phyloP scores from a whole-genome alignment of 306 rosid genomes.

The Ceratonia siliqua region DNA sequence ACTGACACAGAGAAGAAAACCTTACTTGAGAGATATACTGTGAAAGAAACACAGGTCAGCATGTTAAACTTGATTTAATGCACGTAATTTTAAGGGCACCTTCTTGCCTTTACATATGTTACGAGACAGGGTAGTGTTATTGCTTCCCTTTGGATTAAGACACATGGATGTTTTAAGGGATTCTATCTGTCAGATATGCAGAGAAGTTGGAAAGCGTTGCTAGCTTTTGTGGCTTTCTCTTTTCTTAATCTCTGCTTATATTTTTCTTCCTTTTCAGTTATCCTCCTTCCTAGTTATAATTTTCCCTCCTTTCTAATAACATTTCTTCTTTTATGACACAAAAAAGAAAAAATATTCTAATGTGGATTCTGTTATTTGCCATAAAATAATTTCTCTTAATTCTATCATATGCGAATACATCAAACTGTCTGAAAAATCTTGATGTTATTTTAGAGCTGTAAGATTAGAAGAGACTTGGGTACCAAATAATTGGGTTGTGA shows the following conservation, averaged over 20 bases:
- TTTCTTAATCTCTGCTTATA: neutral
- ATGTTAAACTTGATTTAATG: neutral
- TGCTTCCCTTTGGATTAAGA: neutral
- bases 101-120: slow-evolving; percentile 57
- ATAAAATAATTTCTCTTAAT: neutral
- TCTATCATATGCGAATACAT: neutral
- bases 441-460: slow-evolving; percentile 3
- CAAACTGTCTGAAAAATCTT: neutral
- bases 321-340: neutral
- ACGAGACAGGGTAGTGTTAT: slow-evolving; percentile 59
- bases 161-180: neutral
- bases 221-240: neutral
- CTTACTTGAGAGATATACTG: slow-evolving; percentile 82
- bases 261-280: neutral
- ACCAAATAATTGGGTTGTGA: neutral
- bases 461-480: neutral
- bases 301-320: neutral
- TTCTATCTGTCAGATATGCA: neutral
- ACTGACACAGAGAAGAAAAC: slow-evolving; percentile 72
- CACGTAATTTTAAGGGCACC: slow-evolving; percentile 51
- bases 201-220: neutral
- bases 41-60: slow-evolving; percentile 84
- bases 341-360: neutral
- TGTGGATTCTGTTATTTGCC: neutral
- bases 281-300: neutral